These are phyloP conservation scores for Cladosporium sp. DNA, from an alignment of 2,329 filamentous ascomycete species.

Conservation along the genomic window DNA sequence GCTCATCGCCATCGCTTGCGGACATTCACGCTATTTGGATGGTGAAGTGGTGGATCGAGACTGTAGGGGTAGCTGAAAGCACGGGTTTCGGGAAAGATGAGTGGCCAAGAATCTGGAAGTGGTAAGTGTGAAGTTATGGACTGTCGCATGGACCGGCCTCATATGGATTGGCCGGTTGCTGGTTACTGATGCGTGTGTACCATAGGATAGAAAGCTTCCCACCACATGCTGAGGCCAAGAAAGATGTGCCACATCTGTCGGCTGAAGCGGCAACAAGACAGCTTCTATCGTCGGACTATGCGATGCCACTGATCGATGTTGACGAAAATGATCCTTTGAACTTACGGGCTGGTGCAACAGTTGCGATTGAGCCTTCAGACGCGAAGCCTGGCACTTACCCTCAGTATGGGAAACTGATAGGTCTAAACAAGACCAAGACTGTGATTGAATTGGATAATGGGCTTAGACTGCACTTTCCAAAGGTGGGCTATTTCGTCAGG, in stretches of 20 bases:
- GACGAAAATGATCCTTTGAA: conserved; percentile 17
- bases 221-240: conserved; percentile 16
- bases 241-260: conserved; percentile 18
- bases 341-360: conserved; percentile 16
- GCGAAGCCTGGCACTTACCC: conserved; percentile 20
- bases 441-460: conserved; percentile 11
- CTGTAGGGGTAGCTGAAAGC: conserved; percentile 17
- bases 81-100: conserved; percentile 15
- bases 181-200: too few species aligned
- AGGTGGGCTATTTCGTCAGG: conserved; percentile 8
- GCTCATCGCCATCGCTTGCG: conserved; percentile 15
- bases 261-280: conserved; percentile 16
- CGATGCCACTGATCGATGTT: conserved; percentile 16
- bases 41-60: conserved; percentile 22
- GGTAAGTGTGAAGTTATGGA: conserved; percentile 12
- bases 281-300: conserved; percentile 17
- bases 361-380: conserved; percentile 21
- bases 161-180: too few species aligned
- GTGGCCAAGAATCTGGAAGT: conserved; percentile 19
- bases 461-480: conserved; percentile 10
- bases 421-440: conserved; percentile 5
- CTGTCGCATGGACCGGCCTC: too few species aligned
- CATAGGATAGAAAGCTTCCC: conserved; percentile 11
- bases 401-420: conserved; percentile 19
- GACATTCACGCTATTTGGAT: conserved; percentile 23